These are phyloP conservation scores for Chamaecrista fasciculata DNA, from an alignment of 306 rosid genomes.

Conservation along the genomic window DNA sequence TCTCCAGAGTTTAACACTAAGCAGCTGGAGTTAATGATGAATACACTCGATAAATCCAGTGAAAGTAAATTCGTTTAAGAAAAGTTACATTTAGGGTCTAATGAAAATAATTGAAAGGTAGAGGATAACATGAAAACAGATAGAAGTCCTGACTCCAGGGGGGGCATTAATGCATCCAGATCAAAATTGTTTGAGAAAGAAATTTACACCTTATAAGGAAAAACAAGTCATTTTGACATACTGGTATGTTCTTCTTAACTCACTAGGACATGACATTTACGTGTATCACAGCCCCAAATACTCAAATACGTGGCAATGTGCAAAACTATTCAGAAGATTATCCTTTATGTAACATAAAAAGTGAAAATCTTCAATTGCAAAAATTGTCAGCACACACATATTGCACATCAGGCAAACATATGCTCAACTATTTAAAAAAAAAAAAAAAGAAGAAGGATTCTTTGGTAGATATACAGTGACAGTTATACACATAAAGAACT, in stretches of 20 bases:
- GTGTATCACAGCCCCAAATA: slow-evolving; percentile 26
- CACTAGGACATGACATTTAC: slow-evolving; percentile 25
- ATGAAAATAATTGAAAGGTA: slow-evolving; percentile 7
- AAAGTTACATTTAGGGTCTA: not conserved
- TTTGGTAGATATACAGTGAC: not conserved
- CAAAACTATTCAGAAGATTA: slow-evolving; percentile 27
- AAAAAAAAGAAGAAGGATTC: not conserved
- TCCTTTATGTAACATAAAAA: slow-evolving; percentile 4
- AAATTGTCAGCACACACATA: slow-evolving; percentile 1
- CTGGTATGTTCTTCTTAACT: slow-evolving; percentile 9
- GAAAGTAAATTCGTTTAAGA: not conserved
- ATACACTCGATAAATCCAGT: slow-evolving; percentile 1
- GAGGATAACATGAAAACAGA: not conserved
- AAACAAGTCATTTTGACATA: slow-evolving; percentile 27
- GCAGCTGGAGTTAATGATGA: not conserved
- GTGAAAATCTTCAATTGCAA: not conserved
- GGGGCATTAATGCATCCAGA: slow-evolving; percentile 15
- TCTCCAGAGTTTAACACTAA: not conserved
- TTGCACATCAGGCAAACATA: not conserved
- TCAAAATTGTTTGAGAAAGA: slow-evolving; percentile 14
- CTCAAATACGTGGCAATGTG: slow-evolving; percentile 30
- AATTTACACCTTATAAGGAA: slow-evolving; percentile 22
- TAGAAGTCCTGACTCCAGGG: not conserved
- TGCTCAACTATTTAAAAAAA: not conserved
- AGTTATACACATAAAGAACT: not conserved